phyloP scores from a whole-genome alignment of 441 rosid species.

The Erodium texanum region DNA sequence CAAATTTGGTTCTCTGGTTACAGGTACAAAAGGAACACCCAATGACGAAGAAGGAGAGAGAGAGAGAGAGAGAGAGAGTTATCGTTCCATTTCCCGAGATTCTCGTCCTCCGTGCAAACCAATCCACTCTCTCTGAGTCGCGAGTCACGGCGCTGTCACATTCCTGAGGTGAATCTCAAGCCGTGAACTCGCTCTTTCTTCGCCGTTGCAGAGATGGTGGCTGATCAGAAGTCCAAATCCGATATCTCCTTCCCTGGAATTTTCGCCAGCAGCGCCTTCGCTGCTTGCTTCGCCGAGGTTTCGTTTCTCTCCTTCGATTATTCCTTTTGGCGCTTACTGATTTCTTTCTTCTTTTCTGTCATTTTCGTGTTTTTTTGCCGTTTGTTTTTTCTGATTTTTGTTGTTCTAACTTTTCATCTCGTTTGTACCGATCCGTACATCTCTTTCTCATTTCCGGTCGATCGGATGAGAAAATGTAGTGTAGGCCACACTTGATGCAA shows the following conservation, averaged over 20 bases:
- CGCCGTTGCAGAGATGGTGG: constrained; percentile 46
- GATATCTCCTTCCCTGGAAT: constrained; percentile 77
- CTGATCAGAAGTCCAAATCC: constrained; percentile 53
- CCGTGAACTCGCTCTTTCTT: too few relatives aligned
- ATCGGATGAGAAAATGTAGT: background rate
- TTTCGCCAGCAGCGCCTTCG: constrained; percentile 82
- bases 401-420: too few relatives aligned
- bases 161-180: background rate
- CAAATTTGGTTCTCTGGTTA: background rate
- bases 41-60: constrained; percentile 1
- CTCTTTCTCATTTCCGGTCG: background rate
- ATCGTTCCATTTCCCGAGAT: background rate
- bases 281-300: constrained; percentile 90
- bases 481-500: background rate
- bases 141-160: background rate
- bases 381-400: background rate
- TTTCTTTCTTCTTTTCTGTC: background rate
- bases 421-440: background rate
- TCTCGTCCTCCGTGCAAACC: background rate
- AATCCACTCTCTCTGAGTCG: background rate
- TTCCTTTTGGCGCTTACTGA: too few relatives aligned
- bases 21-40: background rate
- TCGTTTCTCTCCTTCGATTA: constrained; percentile 7
- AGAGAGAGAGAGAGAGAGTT: background rate
- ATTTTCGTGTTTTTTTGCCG: background rate